phyloP scores from a whole-genome alignment of 441 rosid genomes.

The Lepidium campestre region DNA sequence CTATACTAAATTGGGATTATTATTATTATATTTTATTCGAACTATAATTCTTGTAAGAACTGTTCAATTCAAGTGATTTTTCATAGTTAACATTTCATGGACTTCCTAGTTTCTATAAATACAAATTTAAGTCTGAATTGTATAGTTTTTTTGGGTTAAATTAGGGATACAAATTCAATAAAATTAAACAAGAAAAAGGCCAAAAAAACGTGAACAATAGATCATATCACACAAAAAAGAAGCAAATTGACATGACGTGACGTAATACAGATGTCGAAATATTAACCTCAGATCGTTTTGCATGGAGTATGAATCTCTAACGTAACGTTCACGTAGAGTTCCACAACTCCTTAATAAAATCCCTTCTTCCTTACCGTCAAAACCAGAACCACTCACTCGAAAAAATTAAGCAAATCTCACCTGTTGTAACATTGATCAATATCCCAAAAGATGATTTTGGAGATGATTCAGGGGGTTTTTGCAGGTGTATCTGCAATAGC shows the following conservation, averaged over 20 bases:
- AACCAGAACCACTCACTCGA: not conserved
- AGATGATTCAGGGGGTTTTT: constrained; percentile 27
- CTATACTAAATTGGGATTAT: no score
- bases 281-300: not conserved
- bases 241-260: constrained; percentile 1
- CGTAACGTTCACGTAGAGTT: constrained; percentile 23
- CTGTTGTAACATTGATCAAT: no score
- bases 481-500: constrained; percentile 52
- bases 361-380: not conserved
- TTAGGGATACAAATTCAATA: not conserved
- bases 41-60: not conserved
- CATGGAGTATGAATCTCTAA: constrained; percentile 19
- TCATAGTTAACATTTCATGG: no score
- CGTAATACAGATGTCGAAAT: not conserved
- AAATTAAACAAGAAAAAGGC: not conserved
- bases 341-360: constrained; percentile 6
- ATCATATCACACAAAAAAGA: not conserved
- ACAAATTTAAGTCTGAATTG: not conserved
- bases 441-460: constrained; percentile 14
- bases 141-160: not conserved
- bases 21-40: no score
- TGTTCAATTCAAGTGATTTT: no score
- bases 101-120: not conserved
- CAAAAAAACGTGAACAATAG: constrained; percentile 14
- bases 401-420: no score